phyloP scores from a whole-genome alignment of 2,329 filamentous ascomycete genomes.

The Monosporascus sp. region DNA sequence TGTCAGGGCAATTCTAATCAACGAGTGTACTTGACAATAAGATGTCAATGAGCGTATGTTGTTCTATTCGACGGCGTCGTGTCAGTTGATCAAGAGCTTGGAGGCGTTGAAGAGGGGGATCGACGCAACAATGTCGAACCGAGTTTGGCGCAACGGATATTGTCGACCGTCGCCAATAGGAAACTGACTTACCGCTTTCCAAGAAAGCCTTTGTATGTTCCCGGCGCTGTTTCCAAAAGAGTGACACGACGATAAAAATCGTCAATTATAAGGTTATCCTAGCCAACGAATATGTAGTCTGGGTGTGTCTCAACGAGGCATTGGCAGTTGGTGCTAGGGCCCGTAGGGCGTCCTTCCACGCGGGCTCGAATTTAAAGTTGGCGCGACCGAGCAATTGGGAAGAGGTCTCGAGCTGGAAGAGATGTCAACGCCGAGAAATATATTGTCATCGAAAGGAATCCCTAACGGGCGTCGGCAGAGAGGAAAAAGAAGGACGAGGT shows the following conservation, averaged over 20 bases:
- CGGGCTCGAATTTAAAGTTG: slow-evolving; percentile 18
- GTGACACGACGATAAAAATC: slow-evolving; percentile 29
- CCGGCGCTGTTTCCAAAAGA: slow-evolving; percentile 22
- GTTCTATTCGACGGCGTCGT: slow-evolving; percentile 1
- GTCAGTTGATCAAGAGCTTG: slow-evolving; percentile 10
- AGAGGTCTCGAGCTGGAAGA: slow-evolving; percentile 18
- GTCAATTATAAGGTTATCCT: slow-evolving; percentile 17
- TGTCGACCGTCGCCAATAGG: not conserved
- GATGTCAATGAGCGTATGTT: slow-evolving; percentile 36
- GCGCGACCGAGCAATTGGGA: slow-evolving; percentile 14
- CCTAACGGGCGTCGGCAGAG: slow-evolving; percentile 27
- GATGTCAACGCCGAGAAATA: slow-evolving; percentile 20
- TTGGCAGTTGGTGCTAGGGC: slow-evolving; percentile 14
- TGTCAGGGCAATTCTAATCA: slow-evolving; percentile 33
- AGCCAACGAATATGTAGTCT: slow-evolving; percentile 14
- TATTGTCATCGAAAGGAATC: slow-evolving; percentile 27
- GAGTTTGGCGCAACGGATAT: not conserved
- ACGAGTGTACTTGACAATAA: slow-evolving; percentile 42
- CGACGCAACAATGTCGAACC: no score
- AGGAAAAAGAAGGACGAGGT: slow-evolving; percentile 24
- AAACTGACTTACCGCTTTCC: not conserved
- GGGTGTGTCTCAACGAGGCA: slow-evolving; percentile 24
- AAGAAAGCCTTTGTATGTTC: not conserved
- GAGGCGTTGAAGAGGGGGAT: no score
- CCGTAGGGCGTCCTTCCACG: slow-evolving; percentile 15